A percentile compares a stretch with the other conserved stretches of the same genome.
Evolutionary conservation across 2,329 filamentous ascomycete genomes (phyloP).

Genomic region (Zasmidium cellare): DNA sequence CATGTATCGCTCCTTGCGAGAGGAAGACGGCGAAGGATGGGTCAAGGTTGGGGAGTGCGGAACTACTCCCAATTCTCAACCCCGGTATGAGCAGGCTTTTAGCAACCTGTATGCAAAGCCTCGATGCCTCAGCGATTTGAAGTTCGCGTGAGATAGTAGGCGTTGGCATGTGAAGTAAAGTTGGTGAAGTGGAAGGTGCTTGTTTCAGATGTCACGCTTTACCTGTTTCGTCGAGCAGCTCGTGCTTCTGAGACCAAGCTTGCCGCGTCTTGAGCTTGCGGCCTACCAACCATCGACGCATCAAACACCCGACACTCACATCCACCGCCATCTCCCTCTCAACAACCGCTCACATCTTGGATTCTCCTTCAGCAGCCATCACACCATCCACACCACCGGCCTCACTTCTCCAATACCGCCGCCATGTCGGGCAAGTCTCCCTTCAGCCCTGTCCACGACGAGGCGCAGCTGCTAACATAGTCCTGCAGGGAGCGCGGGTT

Average conservation of each 20-base stretch:
- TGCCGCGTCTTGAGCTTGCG: background rate
- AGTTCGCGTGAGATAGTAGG: no score
- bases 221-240: no score
- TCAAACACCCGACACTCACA: background rate
- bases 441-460: slow-evolving; percentile 5
- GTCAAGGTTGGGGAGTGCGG: no score
- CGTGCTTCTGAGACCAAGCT: background rate
- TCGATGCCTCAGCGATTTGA: no score
- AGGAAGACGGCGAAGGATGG: no score
- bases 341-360: background rate
- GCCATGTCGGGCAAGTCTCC: slow-evolving; percentile 32
- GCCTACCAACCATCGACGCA: slow-evolving; percentile 1
- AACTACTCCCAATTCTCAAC: no score
- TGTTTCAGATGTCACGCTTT: no score
- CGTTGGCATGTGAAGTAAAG: no score
- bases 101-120: no score
- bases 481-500: slow-evolving; percentile 73
- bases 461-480: slow-evolving; percentile 22
- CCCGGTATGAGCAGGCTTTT: no score
- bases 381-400: background rate
- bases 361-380: background rate
- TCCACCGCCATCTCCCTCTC: background rate
- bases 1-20: no score
- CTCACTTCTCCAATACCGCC: slow-evolving; percentile 13
- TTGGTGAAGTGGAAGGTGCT: no score